These are phyloP conservation scores for Colletotrichum musae DNA, from an alignment of 2,329 filamentous ascomycete species.

Conservation along the genomic window DNA sequence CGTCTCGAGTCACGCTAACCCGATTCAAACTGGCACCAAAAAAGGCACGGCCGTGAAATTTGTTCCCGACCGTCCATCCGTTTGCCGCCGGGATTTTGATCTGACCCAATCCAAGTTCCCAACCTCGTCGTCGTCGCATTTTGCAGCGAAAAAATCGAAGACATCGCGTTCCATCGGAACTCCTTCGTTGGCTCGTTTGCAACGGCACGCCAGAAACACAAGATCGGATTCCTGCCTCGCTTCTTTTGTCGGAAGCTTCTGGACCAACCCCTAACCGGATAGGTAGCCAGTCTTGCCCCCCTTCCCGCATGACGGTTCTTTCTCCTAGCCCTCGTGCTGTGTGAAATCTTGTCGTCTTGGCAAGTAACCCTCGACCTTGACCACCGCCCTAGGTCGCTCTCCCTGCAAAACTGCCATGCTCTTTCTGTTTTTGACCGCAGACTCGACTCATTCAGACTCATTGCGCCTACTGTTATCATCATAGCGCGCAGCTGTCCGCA, in stretches of 20 bases:
- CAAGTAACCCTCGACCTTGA: conserved; percentile 28
- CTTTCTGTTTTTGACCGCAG: conserved; percentile 19
- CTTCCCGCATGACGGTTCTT: conserved; percentile 34
- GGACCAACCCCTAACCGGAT: conserved; percentile 19
- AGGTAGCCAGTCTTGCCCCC: conserved; percentile 8
- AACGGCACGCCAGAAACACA: conserved; percentile 9
- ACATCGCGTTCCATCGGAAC: conserved; percentile 10
- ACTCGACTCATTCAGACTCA: conserved; percentile 6
- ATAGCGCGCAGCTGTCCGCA: conserved; percentile 18
- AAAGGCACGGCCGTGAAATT: conserved; percentile 28
- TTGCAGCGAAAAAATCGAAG: conserved; percentile 17
- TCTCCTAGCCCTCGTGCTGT: conserved; percentile 25
- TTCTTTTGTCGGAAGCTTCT: conserved; percentile 1
- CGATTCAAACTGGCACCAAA: conserved; percentile 31
- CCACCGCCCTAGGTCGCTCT: conserved; percentile 22
- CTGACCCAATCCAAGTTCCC: conserved; percentile 1
- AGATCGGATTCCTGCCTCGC: conserved; percentile 3
- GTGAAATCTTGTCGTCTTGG: conserved; percentile 34
- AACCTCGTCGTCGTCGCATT: conserved; percentile 21
- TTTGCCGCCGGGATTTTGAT: conserved; percentile 15
- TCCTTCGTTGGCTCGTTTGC: conserved; percentile 4
- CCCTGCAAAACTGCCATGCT: conserved; percentile 35
- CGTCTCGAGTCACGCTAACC: conserved; percentile 28
- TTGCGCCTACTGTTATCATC: conserved; percentile 9
- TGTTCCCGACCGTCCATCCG: conserved; percentile 6